Conservation (phyloP, 192 early-diverging fungal genomes). For the Coemansia sp. region DNA sequence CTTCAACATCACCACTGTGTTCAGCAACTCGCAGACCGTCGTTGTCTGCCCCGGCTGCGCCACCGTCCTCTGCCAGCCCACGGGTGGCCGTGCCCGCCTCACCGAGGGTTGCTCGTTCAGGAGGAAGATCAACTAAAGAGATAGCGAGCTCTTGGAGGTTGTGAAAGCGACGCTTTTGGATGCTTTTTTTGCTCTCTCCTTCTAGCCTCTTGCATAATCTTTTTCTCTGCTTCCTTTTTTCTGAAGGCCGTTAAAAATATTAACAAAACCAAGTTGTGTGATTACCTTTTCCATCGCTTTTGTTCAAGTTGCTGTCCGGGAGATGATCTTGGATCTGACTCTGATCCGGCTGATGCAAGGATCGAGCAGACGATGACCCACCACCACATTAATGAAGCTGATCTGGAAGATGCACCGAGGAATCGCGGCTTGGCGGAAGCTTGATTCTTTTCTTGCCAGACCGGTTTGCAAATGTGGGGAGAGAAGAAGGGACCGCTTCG, state of each 20-base stretch:
- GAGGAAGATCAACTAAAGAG: slow-evolving; percentile 69
- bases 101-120: slow-evolving; percentile 91
- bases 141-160: neutral
- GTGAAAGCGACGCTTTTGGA: neutral
- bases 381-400: neutral
- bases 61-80: slow-evolving; percentile 98
- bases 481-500: neutral
- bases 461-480: neutral
- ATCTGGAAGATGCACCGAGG: neutral
- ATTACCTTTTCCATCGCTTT: neutral
- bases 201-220: neutral
- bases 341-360: neutral
- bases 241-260: neutral
- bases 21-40: slow-evolving; percentile 98
- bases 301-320: neutral
- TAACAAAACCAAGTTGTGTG: neutral
- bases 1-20: slow-evolving; percentile 97
- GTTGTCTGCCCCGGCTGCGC: slow-evolving; percentile 94
- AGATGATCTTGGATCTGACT: neutral
- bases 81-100: slow-evolving; percentile 96
- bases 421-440: neutral
- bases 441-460: neutral
- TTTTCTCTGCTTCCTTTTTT: neutral
- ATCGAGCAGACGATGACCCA: neutral
- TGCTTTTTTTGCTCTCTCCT: neutral